phyloP scores from a whole-genome alignment of 345 rosid genomes.

The Sisymbrium altissimum region DNA sequence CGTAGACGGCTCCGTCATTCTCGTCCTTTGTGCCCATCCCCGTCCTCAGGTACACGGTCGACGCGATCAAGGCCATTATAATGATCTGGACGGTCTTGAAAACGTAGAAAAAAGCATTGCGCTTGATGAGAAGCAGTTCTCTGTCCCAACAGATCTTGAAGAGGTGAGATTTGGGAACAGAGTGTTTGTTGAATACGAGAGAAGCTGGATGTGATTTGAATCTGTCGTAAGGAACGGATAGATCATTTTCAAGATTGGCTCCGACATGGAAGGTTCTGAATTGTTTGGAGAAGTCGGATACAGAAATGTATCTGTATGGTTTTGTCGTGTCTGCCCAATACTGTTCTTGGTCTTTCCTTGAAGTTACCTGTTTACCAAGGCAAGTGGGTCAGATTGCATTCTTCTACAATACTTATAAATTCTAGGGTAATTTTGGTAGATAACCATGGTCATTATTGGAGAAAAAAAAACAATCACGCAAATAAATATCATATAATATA shows the following conservation, averaged over 20 bases:
- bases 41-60: constrained; percentile 64
- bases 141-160: constrained; percentile 74
- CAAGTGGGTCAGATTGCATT: background rate
- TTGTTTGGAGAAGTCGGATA: constrained; percentile 49
- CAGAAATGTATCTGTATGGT: constrained; percentile 65
- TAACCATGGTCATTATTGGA: too few relatives aligned
- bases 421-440: too few relatives aligned
- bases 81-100: constrained; percentile 69
- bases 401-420: background rate
- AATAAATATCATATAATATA: too few relatives aligned
- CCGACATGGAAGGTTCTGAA: constrained; percentile 76
- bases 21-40: constrained; percentile 53
- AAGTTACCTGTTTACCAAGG: constrained; percentile 60
- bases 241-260: constrained; percentile 45
- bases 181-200: constrained; percentile 50
- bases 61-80: constrained; percentile 47
- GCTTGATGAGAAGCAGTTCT: constrained; percentile 67
- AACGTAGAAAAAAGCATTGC: constrained; percentile 66
- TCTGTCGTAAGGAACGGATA: constrained; percentile 61
- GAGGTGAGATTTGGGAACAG: constrained; percentile 58
- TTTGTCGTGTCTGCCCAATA: constrained; percentile 63
- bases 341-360: constrained; percentile 88
- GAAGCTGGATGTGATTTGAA: constrained; percentile 64
- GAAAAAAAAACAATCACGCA: too few relatives aligned
- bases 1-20: constrained; percentile 43